phyloP scores from a whole-genome alignment of 2,329 filamentous ascomycete species.

The Aureobasidium sp. region DNA sequence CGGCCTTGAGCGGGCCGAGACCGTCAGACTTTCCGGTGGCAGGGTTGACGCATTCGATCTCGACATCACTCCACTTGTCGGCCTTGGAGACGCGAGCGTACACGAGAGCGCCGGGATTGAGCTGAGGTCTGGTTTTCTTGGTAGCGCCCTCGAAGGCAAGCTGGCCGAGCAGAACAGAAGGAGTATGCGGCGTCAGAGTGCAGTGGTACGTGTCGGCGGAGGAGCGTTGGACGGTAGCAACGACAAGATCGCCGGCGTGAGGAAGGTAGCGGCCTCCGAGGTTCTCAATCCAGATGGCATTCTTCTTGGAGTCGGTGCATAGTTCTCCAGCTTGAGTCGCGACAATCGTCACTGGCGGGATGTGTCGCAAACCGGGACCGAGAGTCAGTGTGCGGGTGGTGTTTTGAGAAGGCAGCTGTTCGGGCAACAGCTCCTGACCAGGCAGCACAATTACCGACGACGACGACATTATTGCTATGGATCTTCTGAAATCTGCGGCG shows the following conservation, averaged over 20 bases:
- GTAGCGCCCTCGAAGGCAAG: slow-evolving; percentile 88
- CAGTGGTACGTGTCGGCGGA: slow-evolving; percentile 73
- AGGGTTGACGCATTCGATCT: slow-evolving; percentile 81
- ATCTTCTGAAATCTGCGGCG: neutral
- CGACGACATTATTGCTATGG: slow-evolving; percentile 11
- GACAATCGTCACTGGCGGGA: slow-evolving; percentile 65
- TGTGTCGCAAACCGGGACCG: slow-evolving; percentile 74
- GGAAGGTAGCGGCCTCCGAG: slow-evolving; percentile 66
- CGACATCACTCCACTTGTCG: slow-evolving; percentile 75
- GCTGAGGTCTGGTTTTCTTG: slow-evolving; percentile 79
- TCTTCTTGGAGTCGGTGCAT: slow-evolving; percentile 60
- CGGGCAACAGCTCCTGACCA: slow-evolving; percentile 62
- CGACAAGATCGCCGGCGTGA: slow-evolving; percentile 71
- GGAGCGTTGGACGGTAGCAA: slow-evolving; percentile 73
- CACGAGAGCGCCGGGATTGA: slow-evolving; percentile 66
- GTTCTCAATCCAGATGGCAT: slow-evolving; percentile 68
- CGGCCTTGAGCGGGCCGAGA: slow-evolving; percentile 70
- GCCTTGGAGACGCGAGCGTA: slow-evolving; percentile 77
- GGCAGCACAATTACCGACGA: slow-evolving; percentile 61
- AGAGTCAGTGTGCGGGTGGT: slow-evolving; percentile 64
- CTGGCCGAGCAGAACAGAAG: slow-evolving; percentile 65
- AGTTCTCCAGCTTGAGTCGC: slow-evolving; percentile 60
- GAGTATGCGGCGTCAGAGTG: slow-evolving; percentile 56
- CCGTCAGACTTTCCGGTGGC: slow-evolving; percentile 83
- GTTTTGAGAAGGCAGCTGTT: slow-evolving; percentile 56